Base-by-base conservation (phyloP, 495 filamentous ascomycete genomes). In the Annulohypoxylon bovei region DNA sequence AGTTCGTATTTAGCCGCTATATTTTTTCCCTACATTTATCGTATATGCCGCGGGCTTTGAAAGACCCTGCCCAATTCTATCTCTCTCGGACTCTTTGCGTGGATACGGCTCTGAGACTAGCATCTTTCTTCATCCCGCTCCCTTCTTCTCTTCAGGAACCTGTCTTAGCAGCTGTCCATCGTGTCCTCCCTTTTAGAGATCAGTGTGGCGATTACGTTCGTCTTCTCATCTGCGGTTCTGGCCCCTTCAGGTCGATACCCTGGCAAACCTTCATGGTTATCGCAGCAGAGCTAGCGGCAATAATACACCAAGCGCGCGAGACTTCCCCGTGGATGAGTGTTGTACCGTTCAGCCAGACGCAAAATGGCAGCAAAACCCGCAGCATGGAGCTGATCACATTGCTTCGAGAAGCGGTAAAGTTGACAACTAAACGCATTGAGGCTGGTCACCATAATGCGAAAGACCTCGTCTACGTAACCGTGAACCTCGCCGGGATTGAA, bases 381-480 rank as follows among this genome's bases (percentile, higher is more conserved):
- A 79, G 16, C 59, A 27, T 61, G 1, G 85, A 88, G 42, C 76
- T 89, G 9, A 58, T 87, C 0, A 70, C 81, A 0, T 79, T 85
- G 0, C 30, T 88, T 0, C 76, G 82, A 14, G 83, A 85, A 28
- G 76, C 81, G 0, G 80, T 80, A n/a, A 67, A 65, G 1, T 87
- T 84, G 84, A 62, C 44, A 0, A 73, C 82, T 69, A 70, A 74
- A 6, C 77, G 78, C 23, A 80, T 88, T 1, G 56, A 78, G 42
- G 78, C 78, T 0, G 88, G 87, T 0, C 86, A 89, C 62, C 85
- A 82, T 0, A 89, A 86, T 68, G 76, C 84, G 9, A 89, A 88
- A 70, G 84, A 82, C 0, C 80, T 84, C 32, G 30, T 89, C 3
- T 77, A 87, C 27, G 76, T 79, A 14, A 73, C 69, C 11, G 66